Percentiles rank a stretch among this genome's conserved stretches.
Conservation (phyloP, 306 rosid species). For the Leucaena leucocephala region DNA sequence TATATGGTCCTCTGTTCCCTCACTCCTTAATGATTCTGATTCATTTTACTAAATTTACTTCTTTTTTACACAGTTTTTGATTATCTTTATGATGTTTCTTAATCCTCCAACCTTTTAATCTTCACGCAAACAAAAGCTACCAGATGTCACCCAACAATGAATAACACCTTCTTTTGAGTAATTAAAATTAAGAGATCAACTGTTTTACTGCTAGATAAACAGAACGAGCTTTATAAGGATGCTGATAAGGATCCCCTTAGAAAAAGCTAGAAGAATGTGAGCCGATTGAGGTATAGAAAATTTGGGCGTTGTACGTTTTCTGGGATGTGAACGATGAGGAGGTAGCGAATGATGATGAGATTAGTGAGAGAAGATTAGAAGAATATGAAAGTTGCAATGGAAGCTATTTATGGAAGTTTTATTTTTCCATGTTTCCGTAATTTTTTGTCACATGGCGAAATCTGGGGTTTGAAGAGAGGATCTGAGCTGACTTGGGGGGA, state of each 20-base stretch:
- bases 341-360: constrained; percentile 1
- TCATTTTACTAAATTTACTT: constrained; percentile 30
- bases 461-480: neutral
- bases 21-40: constrained; percentile 9
- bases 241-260: constrained; percentile 30
- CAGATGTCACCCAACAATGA: constrained; percentile 28
- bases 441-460: constrained; percentile 30
- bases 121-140: constrained; percentile 21
- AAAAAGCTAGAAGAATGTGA: constrained; percentile 24
- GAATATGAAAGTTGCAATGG: neutral
- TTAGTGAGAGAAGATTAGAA: neutral
- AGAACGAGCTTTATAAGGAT: constrained; percentile 10
- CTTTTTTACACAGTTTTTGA: neutral
- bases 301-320: neutral
- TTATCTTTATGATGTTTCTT: constrained; percentile 29
- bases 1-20: neutral
- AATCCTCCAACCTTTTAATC: constrained; percentile 36
- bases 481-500: constrained; percentile 32
- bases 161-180: neutral
- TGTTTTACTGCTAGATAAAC: neutral
- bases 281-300: constrained; percentile 30
- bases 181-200: neutral
- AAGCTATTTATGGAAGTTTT: constrained; percentile 1
- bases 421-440: constrained; percentile 15
- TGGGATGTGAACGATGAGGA: neutral